Conservation (phyloP, 495 filamentous ascomycete genomes). For the Aspergillus diversus region DNA sequence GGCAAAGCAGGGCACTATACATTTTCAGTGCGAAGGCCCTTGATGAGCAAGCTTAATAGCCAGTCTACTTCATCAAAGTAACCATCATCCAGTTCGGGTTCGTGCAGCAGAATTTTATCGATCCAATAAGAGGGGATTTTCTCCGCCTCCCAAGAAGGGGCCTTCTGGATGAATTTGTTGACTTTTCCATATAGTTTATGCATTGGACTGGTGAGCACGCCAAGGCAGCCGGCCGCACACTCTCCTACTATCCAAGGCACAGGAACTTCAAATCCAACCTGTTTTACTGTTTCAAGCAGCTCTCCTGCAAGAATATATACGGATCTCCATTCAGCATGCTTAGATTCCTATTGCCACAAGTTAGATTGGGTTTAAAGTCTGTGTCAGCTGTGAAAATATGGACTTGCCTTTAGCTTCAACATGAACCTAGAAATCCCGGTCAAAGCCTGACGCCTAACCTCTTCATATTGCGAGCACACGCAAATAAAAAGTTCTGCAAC, state of each 20-base stretch:
- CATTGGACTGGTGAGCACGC: constrained; percentile 72
- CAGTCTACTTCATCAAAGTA: constrained; percentile 78
- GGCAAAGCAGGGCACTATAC: constrained; percentile 36
- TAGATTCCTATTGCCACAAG: constrained; percentile 51
- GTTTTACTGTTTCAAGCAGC: constrained; percentile 70
- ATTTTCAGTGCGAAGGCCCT: constrained; percentile 62
- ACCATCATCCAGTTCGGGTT: constrained; percentile 72
- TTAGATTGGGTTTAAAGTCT: constrained; percentile 17
- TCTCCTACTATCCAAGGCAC: constrained; percentile 73
- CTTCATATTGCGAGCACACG: constrained; percentile 71
- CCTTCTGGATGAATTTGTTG: constrained; percentile 79
- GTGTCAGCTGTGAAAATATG: background rate
- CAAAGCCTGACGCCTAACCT: constrained; percentile 78
- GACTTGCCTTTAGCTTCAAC: constrained; percentile 60
- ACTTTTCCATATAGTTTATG: constrained; percentile 85
- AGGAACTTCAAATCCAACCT: constrained; percentile 55
- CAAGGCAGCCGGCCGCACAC: constrained; percentile 70
- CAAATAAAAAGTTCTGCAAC: constrained; percentile 69
- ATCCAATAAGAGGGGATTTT: constrained; percentile 76
- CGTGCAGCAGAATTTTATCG: constrained; percentile 68
- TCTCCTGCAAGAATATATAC: constrained; percentile 77
- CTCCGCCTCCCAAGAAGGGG: constrained; percentile 71
- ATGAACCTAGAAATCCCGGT: constrained; percentile 66
- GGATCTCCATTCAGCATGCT: constrained; percentile 75
- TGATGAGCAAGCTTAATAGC: constrained; percentile 76